Evolutionary conservation across 257 asterid species (phyloP).

Genomic region (Phtheirospermum japonicum): DNA sequence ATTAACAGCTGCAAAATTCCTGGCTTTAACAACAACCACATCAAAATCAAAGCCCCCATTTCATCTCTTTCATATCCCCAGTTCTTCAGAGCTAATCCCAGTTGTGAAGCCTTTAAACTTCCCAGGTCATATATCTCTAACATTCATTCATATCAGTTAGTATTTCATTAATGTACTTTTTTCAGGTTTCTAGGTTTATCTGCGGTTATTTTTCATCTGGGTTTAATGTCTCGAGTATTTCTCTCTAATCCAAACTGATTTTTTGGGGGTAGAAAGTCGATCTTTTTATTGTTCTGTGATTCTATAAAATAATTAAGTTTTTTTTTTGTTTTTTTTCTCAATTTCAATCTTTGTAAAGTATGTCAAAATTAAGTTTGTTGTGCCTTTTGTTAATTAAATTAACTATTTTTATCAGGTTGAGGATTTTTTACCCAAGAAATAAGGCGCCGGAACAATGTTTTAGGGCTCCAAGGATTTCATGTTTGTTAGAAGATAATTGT

Average conservation of each 20-base stretch:
- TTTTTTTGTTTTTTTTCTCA: too few species aligned
- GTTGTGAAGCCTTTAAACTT: slow-evolving; percentile 18
- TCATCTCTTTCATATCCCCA: slow-evolving; percentile 29
- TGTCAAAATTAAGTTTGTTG: too few species aligned
- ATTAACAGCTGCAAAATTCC: slow-evolving; percentile 28
- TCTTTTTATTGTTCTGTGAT: too few species aligned
- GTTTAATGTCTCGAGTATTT: neutral
- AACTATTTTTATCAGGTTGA: slow-evolving; percentile 40
- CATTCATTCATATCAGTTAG: slow-evolving; percentile 3
- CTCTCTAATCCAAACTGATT: neutral
- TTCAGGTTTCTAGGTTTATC: slow-evolving; percentile 8
- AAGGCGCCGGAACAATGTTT: slow-evolving; percentile 28
- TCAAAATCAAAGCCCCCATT: slow-evolving; percentile 24
- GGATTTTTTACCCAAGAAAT: slow-evolving; percentile 34
- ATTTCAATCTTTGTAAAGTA: too few species aligned
- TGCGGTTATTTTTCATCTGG: slow-evolving; percentile 10
- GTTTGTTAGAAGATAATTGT: slow-evolving; percentile 42
- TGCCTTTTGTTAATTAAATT: slow-evolving; percentile 5
- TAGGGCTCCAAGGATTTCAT: slow-evolving; percentile 41
- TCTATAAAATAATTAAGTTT: too few species aligned
- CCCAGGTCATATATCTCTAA: slow-evolving; percentile 35
- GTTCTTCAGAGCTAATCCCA: slow-evolving; percentile 26
- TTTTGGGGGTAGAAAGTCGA: neutral
- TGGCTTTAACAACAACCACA: slow-evolving; percentile 16
- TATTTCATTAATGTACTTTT: neutral